These are phyloP conservation scores for Yamadazyma sp. DNA, from an alignment of 1,139 yeast species.

Conservation along the genomic window DNA sequence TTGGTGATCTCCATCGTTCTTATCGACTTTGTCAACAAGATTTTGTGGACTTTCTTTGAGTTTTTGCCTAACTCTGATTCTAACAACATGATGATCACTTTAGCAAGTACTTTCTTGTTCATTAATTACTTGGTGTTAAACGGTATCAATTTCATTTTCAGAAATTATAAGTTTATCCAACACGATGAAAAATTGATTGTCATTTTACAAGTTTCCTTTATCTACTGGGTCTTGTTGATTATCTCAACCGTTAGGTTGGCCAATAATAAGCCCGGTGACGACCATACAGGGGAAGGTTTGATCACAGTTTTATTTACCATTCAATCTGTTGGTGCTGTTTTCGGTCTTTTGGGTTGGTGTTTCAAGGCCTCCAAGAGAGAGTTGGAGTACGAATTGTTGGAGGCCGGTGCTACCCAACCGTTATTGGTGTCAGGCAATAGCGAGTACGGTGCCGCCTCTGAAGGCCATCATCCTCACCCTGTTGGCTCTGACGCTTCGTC, in stretches of 20 bases:
- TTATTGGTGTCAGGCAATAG: constrained; percentile 23
- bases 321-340: constrained; percentile 50
- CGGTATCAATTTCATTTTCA: constrained; percentile 37
- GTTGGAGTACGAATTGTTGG: constrained; percentile 20
- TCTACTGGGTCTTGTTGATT: constrained; percentile 58
- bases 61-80: constrained; percentile 60
- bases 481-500: constrained; percentile 17
- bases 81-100: constrained; percentile 29
- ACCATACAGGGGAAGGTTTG: constrained; percentile 63
- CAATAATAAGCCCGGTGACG: constrained; percentile 38
- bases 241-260: constrained; percentile 46
- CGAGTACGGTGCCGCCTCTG: constrained; percentile 24
- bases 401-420: constrained; percentile 24
- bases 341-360: constrained; percentile 58
- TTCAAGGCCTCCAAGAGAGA: constrained; percentile 22
- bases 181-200: constrained; percentile 73
- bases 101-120: constrained; percentile 52
- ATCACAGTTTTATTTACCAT: constrained; percentile 51
- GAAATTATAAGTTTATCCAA: constrained; percentile 49
- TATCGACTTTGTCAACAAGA: constrained; percentile 34
- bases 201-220: constrained; percentile 54
- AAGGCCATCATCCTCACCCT: constrained; percentile 8
- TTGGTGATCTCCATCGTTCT: constrained; percentile 40
- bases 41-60: constrained; percentile 25
- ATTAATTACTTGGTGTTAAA: constrained; percentile 59